These are phyloP conservation scores for Clavulina sp. DNA, from an alignment of 768 basidiomycete genomes.

Conservation along the genomic window DNA sequence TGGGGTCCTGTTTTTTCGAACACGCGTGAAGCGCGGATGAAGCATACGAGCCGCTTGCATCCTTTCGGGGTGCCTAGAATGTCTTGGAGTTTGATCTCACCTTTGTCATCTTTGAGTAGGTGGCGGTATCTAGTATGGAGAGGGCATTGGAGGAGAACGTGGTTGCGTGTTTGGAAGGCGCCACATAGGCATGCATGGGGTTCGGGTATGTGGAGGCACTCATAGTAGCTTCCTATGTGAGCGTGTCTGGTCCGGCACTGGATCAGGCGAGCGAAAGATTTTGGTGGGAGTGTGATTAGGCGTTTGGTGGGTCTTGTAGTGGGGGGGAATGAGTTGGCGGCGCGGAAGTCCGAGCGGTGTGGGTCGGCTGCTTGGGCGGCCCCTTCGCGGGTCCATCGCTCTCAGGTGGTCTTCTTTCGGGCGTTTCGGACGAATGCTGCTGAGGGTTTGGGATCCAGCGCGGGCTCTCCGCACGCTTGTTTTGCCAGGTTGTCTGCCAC, in stretches of 20 bases:
- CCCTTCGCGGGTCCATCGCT: too few species aligned
- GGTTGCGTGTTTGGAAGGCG: slow-evolving; percentile 14
- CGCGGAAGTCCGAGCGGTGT: not conserved
- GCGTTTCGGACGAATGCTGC: too few species aligned
- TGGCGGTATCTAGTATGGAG: too few species aligned
- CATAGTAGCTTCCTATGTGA: slow-evolving; percentile 18
- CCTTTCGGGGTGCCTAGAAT: too few species aligned
- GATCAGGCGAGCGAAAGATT: not conserved
- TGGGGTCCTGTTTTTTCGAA: too few species aligned
- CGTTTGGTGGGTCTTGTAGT: not conserved
- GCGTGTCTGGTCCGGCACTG: slow-evolving; percentile 17
- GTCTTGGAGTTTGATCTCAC: too few species aligned
- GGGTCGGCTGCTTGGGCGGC: too few species aligned
- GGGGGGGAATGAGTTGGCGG: not conserved
- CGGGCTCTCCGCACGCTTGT: not conserved
- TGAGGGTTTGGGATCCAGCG: not conserved
- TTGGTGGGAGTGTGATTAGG: not conserved
- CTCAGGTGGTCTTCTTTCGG: too few species aligned
- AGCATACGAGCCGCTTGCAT: too few species aligned
- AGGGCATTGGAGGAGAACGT: slow-evolving; percentile 16
- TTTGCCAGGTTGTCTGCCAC: slow-evolving; percentile 5
- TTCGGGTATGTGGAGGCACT: slow-evolving; percentile 13
- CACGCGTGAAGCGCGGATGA: too few species aligned
- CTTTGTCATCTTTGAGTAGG: too few species aligned
- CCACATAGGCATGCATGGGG: slow-evolving; percentile 16